Evolutionary conservation across 176 grass and related monocot species (phyloP).

Genomic region (Zizania latifolia): DNA sequence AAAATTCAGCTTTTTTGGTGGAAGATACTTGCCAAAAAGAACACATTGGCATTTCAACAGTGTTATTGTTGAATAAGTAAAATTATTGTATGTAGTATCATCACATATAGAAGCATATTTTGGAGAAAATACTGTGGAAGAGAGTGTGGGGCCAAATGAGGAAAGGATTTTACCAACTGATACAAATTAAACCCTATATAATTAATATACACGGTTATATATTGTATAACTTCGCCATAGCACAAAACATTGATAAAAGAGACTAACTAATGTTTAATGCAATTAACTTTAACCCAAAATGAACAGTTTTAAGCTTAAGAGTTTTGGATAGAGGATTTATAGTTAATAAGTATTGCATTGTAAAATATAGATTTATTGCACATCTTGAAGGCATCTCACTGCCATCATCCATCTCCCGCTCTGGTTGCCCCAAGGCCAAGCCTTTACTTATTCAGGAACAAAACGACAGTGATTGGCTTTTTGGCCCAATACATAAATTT

Average conservation of each 20-base stretch:
- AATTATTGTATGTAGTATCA: background rate
- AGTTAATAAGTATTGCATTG: background rate
- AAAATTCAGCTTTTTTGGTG: background rate
- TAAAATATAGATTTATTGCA: conserved; percentile 7
- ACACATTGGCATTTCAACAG: background rate
- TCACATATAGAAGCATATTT: background rate
- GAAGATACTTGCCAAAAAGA: background rate
- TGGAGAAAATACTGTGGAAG: background rate
- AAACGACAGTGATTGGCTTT: conserved; percentile 5
- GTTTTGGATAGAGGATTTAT: background rate
- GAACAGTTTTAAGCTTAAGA: background rate
- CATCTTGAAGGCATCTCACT: background rate
- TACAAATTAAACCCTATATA: background rate
- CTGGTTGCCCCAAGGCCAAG: background rate
- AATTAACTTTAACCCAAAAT: background rate
- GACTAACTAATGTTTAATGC: background rate
- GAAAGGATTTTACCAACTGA: background rate
- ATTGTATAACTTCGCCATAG: background rate
- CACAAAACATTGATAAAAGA: background rate
- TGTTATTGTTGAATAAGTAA: background rate
- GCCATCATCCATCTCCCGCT: background rate
- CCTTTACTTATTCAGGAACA: conserved; percentile 7
- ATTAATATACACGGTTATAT: background rate
- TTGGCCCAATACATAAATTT: background rate
- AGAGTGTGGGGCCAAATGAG: background rate